Base-by-base conservation (phyloP, 106 monocot genomes). In the Dendrobium catenatum region DNA sequence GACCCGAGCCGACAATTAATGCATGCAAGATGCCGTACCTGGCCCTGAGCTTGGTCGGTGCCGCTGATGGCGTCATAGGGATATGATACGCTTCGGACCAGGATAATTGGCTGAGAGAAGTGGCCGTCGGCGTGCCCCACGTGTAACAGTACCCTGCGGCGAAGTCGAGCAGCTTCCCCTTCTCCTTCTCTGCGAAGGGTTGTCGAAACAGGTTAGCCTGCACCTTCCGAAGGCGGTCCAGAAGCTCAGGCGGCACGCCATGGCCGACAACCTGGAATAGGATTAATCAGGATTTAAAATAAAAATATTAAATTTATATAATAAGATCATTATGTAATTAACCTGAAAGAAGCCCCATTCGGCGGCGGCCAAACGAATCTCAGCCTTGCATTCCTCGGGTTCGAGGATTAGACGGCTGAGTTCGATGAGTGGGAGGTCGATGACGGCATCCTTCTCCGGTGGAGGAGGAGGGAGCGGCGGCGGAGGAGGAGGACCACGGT, bases 21-120 rank as follows among this genome's bases (percentile, higher is more conserved):
- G 64, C 64, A 64, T 64, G 64, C 64, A 64, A 64, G 26, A 64
- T 64, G n/a, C 47, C 0, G 72, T 85, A 84, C 82, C 88, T 81
- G 75, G 46, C 56, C 81, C 3, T 79, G 31, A 81, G 33, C 13
- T 73, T 27, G 2, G 47, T n/a, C 0, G 31, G 79, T 18, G 5
- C 24, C 10, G 24, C 56, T 19, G 56, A 48, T 24, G 46, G 58
- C 49, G 76, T 17, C 19, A 79, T 20, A 2, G 87, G 78, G 42
- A 87, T 81, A 24, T 87, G 87, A 51, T 84, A 87, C 44, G 87
- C 81, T 55, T 87, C 87, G 4, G 87, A 87, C 87, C 81, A 86
- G 42, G 83, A 86, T 17, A 86, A 46, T 77, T 87, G 61, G 24
- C 13, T 19, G 73, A 84, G 61, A 16, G 59, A 84, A 8, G 81